Conservation (phyloP, 2,329 filamentous ascomycete species). For the Macrophomina tecta region DNA sequence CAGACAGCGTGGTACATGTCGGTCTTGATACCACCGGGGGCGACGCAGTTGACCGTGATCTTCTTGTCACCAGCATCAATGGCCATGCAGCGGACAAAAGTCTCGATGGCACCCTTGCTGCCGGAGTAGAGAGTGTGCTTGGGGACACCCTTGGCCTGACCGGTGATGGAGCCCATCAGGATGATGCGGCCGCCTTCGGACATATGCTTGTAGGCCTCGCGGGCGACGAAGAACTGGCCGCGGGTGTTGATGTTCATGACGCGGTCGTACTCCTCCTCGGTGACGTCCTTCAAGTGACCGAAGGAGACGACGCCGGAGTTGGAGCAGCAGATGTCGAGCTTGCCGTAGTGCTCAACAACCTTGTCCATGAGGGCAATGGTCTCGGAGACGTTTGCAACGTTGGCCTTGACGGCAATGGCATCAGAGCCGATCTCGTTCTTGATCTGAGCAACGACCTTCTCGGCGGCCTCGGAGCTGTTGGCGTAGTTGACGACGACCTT, state of each 20-base stretch:
- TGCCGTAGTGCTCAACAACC: slow-evolving; percentile 66
- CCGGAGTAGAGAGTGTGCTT: slow-evolving; percentile 62
- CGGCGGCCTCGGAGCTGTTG: slow-evolving; percentile 68
- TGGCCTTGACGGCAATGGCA: slow-evolving; percentile 69
- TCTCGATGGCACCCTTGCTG: slow-evolving; percentile 61
- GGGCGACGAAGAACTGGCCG: slow-evolving; percentile 68
- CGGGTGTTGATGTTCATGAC: slow-evolving; percentile 68
- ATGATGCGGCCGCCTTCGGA: slow-evolving; percentile 59
- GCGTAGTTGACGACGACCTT: slow-evolving; percentile 72
- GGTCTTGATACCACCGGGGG: slow-evolving; percentile 61
- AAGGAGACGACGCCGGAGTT: slow-evolving; percentile 67
- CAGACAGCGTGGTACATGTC: slow-evolving; percentile 68
- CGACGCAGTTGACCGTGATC: slow-evolving; percentile 66
- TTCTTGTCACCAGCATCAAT: slow-evolving; percentile 62
- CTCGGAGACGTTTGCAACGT: slow-evolving; percentile 69
- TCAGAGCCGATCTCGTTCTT: slow-evolving; percentile 68
- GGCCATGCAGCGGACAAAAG: slow-evolving; percentile 61
- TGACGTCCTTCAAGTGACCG: slow-evolving; percentile 60
- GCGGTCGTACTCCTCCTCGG: slow-evolving; percentile 62
- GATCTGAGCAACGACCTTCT: slow-evolving; percentile 70
- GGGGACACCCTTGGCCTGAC: slow-evolving; percentile 62
- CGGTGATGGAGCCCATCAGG: slow-evolving; percentile 62
- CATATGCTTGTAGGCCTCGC: slow-evolving; percentile 61
- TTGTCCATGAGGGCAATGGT: slow-evolving; percentile 68
- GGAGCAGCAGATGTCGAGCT: slow-evolving; percentile 72